Evolutionary conservation across 1,139 yeast species (phyloP), one percentile per base, ranked within the genome.

Genomic region (Suhomyces coccinellae): DNA sequence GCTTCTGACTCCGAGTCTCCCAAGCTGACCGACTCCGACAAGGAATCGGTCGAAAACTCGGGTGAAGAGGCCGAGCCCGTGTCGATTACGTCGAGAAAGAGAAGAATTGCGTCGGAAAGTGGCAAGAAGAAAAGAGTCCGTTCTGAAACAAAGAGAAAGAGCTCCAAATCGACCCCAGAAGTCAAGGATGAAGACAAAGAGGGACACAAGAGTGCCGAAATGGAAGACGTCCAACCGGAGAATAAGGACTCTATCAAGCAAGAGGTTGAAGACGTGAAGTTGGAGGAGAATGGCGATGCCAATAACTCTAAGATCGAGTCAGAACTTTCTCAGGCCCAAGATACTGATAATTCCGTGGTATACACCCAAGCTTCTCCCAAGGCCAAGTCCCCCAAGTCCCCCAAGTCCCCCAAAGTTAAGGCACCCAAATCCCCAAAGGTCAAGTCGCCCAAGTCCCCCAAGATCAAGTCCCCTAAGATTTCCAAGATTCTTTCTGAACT

Each of bases 91-190:
- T 13, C 60, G 51, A 30, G 56, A 52, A 17, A 59, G 55, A 16
- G 56, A 56, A 8, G 59, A 11, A 38, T 42, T 34, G 42, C 24
- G 11, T 30, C 46, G 2, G 46, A 43, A n/a, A 31, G 38, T 13
- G 14, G 38, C n/a, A 40, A 36, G 22, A 40, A 37, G 61, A 57
- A 35, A 52, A 52, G 33, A 64, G 61, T 46, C 52, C 65, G 45
- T 59, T 55, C 66, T 66, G n/a, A 69, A 61, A 17, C 45, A 11
- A 31, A 22, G 13, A 13, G 29, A 10, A 34, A 34, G 11, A 13
- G 17, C 8, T 34, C 36, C 11, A 24, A 34, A 6, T 13, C 20
- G 3, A 16, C 33, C 12, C 35, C 46, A 11, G 26, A 30, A 17
- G 10, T 34, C 13, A 17, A 24, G 16, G 10, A 12, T 2, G 24